Evolutionary conservation across 306 rosid species (phyloP).

Genomic region (Quercus cerris): DNA sequence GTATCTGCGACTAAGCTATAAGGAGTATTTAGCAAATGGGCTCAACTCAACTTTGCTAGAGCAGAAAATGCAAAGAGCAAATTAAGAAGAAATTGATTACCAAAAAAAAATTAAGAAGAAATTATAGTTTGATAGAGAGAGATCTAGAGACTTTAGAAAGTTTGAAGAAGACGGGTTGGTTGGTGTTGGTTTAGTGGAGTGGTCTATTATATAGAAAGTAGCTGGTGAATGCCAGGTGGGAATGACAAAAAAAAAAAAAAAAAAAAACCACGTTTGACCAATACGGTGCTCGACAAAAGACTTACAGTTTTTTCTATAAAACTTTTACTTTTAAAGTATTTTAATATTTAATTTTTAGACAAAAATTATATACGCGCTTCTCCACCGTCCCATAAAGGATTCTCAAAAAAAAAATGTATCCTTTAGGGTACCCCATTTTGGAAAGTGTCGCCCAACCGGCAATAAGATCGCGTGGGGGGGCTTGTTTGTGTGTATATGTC

Average conservation of each 20-base stretch:
- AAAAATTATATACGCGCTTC: constrained; percentile 24
- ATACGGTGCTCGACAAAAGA: background rate
- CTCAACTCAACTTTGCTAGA: background rate
- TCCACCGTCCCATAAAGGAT: constrained; percentile 44
- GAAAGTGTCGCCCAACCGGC: no score
- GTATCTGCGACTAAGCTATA: background rate
- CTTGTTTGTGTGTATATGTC: no score
- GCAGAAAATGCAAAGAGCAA: background rate
- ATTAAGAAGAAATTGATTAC: background rate
- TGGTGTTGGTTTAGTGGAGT: constrained; percentile 28
- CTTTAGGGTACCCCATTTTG: no score
- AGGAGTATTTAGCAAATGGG: background rate
- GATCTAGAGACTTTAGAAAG: background rate
- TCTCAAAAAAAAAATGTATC: no score
- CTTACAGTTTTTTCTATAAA: no score
- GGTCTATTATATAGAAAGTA: background rate
- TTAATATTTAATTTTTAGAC: no score
- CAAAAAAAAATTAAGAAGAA: background rate
- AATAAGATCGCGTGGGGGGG: no score
- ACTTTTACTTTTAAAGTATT: no score
- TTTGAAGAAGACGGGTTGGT: constrained; percentile 20
- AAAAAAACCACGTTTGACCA: constrained; percentile 20
- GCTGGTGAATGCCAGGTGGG: no score
- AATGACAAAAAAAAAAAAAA: background rate
- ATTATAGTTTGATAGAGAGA: background rate